Evolutionary conservation across 495 filamentous ascomycete genomes (phyloP).

Genomic region (Filosporella fistucella): DNA sequence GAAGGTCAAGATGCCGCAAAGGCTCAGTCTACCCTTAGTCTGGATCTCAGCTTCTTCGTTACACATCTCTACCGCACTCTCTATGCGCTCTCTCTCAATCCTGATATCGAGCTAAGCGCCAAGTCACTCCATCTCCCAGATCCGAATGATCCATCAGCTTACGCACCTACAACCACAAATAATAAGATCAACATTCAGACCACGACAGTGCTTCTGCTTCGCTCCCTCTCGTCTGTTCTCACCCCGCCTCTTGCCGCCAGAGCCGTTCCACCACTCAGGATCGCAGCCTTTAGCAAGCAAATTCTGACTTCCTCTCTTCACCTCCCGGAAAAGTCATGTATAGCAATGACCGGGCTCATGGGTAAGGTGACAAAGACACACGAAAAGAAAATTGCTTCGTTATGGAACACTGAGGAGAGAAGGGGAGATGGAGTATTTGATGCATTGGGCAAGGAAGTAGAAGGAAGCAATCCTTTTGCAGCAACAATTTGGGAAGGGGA

Average conservation of each 20-base stretch:
- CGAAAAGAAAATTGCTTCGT: constrained; percentile 58
- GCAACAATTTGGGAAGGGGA: constrained; percentile 93
- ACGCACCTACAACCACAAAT: constrained; percentile 21
- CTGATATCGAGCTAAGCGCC: constrained; percentile 79
- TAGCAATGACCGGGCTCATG: constrained; percentile 71
- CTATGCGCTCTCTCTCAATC: constrained; percentile 67
- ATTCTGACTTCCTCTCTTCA: constrained; percentile 78
- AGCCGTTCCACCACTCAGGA: constrained; percentile 65
- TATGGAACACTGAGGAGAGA: constrained; percentile 89
- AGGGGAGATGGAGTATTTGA: constrained; percentile 65
- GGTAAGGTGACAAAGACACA: constrained; percentile 69
- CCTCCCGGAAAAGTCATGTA: constrained; percentile 78
- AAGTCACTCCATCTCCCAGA: constrained; percentile 79
- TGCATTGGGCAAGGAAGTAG: constrained; percentile 55
- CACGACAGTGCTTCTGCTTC: constrained; percentile 82
- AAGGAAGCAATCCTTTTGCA: constrained; percentile 84
- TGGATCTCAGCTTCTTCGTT: constrained; percentile 93
- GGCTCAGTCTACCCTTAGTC: constrained; percentile 56
- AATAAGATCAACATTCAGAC: constrained; percentile 91
- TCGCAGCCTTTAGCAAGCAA: constrained; percentile 91
- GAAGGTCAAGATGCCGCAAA: constrained; percentile 82
- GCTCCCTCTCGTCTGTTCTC: constrained; percentile 74
- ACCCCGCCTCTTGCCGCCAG: constrained; percentile 59
- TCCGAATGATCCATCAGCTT: constrained; percentile 43
- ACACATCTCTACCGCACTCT: constrained; percentile 86